phyloP scores from a whole-genome alignment of 2,329 filamentous ascomycete species.

The Fusarium sp. region DNA sequence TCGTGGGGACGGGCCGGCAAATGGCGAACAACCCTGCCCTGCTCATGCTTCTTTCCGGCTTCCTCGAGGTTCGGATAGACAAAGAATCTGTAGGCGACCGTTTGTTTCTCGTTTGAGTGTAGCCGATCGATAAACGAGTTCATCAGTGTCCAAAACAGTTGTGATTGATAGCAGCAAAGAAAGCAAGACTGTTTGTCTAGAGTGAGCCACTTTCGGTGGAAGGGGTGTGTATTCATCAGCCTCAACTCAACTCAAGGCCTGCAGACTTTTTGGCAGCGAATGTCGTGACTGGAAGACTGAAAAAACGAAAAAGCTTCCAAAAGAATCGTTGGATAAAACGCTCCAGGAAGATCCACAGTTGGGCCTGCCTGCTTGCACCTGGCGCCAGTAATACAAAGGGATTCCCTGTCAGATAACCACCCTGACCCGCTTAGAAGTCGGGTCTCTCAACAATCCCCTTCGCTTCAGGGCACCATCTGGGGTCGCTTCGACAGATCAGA shows the following conservation, averaged over 20 bases:
- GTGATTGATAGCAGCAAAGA: background rate
- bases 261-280: slow-evolving; percentile 18
- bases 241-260: slow-evolving; percentile 21
- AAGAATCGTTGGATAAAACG: slow-evolving; percentile 42
- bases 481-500: slow-evolving; percentile 46
- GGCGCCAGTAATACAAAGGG: slow-evolving; percentile 36
- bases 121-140: background rate
- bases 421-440: slow-evolving; percentile 25
- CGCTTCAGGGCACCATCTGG: slow-evolving; percentile 42
- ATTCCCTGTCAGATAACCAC: slow-evolving; percentile 41
- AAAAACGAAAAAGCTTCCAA: slow-evolving; percentile 32
- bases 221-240: slow-evolving; percentile 26
- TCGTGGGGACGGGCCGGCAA: slow-evolving; percentile 12
- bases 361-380: slow-evolving; percentile 51
- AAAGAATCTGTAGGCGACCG: background rate
- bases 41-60: slow-evolving; percentile 29
- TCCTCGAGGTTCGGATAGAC: slow-evolving; percentile 19
- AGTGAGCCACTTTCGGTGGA: slow-evolving; percentile 10
- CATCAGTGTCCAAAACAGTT: background rate
- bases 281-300: slow-evolving; percentile 35
- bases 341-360: slow-evolving; percentile 49
- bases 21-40: slow-evolving; percentile 20
- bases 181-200: background rate
- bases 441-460: slow-evolving; percentile 35
- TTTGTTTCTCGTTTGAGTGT: background rate